These are phyloP conservation scores for Suillus variegatus DNA, from an alignment of 768 basidiomycete species.

Conservation along the genomic window DNA sequence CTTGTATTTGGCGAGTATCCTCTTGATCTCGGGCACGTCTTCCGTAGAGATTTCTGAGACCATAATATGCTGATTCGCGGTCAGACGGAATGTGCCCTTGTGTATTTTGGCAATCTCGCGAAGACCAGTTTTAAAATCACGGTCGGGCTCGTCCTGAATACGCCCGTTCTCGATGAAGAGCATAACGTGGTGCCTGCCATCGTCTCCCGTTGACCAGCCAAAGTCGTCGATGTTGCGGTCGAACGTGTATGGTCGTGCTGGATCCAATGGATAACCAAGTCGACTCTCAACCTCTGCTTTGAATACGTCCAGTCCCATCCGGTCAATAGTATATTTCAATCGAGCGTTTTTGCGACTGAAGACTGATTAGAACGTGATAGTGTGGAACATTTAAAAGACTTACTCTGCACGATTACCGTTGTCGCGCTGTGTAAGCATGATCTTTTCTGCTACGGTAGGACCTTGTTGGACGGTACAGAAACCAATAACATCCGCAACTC, in stretches of 20 bases:
- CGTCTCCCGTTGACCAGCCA: conserved; percentile 87
- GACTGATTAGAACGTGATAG: conserved; percentile 6
- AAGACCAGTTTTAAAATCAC: conserved; percentile 90
- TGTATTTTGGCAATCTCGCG: conserved; percentile 92
- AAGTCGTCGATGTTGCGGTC: conserved; percentile 91
- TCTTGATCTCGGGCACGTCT: conserved; percentile 78
- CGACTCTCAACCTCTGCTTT: conserved; percentile 88
- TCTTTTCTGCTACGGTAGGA: conserved; percentile 82
- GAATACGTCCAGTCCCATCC: conserved; percentile 88
- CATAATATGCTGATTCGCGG: conserved; percentile 93
- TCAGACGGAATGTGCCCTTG: conserved; percentile 92
- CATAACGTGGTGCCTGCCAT: conserved; percentile 90
- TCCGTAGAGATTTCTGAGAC: conserved; percentile 78
- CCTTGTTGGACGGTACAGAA: conserved; percentile 92
- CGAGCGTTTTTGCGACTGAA: conserved; percentile 79
- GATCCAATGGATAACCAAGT: conserved; percentile 74
- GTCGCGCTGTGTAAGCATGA: conserved; percentile 93
- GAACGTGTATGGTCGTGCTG: conserved; percentile 78
- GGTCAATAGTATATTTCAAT: conserved; percentile 96
- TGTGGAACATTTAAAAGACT: conserved; percentile 32
- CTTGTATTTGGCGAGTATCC: conserved; percentile 78
- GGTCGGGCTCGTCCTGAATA: conserved; percentile 89
- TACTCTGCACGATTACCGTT: conserved; percentile 94
- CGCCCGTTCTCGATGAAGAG: conserved; percentile 98
- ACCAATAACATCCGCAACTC: conserved; percentile 83